Evolutionary conservation across 2,329 filamentous ascomycete species (phyloP).

Genomic region (Monascus ruber): DNA sequence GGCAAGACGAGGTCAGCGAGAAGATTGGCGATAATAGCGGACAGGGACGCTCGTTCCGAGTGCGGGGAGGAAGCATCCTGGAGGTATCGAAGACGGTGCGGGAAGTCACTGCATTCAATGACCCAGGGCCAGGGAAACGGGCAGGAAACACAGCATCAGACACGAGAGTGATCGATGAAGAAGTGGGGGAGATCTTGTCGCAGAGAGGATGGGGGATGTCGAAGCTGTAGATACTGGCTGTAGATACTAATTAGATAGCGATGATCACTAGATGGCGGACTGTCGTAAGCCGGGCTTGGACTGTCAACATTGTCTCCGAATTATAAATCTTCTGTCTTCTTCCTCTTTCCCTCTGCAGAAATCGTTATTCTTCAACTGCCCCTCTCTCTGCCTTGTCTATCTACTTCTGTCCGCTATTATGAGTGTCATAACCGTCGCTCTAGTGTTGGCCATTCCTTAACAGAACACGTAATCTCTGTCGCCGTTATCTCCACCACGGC

Average conservation of each 20-base stretch:
- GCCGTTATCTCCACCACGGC: constrained; percentile 15
- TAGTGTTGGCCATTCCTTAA: background rate
- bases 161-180: constrained; percentile 28
- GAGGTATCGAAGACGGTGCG: constrained; percentile 47
- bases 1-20: constrained; percentile 34
- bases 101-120: constrained; percentile 39
- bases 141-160: constrained; percentile 39
- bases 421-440: background rate
- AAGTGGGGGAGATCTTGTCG: constrained; percentile 39
- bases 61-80: constrained; percentile 42
- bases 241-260: background rate
- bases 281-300: too few species aligned
- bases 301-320: too few species aligned
- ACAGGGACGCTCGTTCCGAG: constrained; percentile 17
- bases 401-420: constrained; percentile 6
- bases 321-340: background rate
- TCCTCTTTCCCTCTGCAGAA: background rate
- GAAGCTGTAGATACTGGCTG: constrained; percentile 9
- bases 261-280: too few species aligned
- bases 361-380: background rate
- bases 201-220: constrained; percentile 39
- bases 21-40: constrained; percentile 21
- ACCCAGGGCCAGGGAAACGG: constrained; percentile 40
- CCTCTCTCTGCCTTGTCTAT: constrained; percentile 5
- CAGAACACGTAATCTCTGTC: constrained; percentile 4